A percentile compares a stretch with the other conserved stretches of the same genome.
These are phyloP conservation scores for Kodamaea nitidulidarum DNA, from an alignment of 805 yeast genomes.

Conservation along the genomic window DNA sequence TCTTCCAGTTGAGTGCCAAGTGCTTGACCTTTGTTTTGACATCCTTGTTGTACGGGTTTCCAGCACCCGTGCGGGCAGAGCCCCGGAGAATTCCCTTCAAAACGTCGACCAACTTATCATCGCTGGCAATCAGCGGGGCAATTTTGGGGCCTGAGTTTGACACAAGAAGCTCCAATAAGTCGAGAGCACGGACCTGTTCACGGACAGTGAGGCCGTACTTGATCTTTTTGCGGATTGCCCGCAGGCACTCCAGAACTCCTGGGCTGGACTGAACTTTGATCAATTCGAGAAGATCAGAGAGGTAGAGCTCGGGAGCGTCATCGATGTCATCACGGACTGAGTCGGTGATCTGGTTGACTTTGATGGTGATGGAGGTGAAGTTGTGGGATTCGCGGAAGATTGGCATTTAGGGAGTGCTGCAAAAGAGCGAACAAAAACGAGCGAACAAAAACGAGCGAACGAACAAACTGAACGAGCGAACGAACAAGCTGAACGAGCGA, in stretches of 20 bases:
- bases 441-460: not conserved
- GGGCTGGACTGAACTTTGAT: slow-evolving; percentile 32
- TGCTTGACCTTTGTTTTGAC: slow-evolving; percentile 47
- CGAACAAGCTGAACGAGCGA: no score
- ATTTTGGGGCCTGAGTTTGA: slow-evolving; percentile 42
- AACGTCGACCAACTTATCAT: slow-evolving; percentile 62
- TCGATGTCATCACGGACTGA: slow-evolving; percentile 41
- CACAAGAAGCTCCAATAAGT: slow-evolving; percentile 34
- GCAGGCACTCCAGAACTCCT: slow-evolving; percentile 71
- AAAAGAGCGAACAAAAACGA: no score
- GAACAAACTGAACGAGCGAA: no score
- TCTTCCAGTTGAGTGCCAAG: slow-evolving; percentile 65
- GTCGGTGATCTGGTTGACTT: slow-evolving; percentile 48
- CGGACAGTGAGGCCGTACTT: slow-evolving; percentile 67
- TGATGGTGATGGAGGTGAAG: slow-evolving; percentile 61
- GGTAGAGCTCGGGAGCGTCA: slow-evolving; percentile 38
- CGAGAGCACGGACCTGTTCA: slow-evolving; percentile 65
- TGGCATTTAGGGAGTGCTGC: no score
- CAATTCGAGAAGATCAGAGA: slow-evolving; percentile 57
- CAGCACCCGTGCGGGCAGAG: slow-evolving; percentile 27
- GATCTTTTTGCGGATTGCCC: slow-evolving; percentile 82
- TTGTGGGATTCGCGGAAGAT: slow-evolving; percentile 45
- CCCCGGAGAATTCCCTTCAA: slow-evolving; percentile 49
- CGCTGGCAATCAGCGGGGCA: slow-evolving; percentile 53
- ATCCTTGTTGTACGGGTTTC: slow-evolving; percentile 33